Base-by-base conservation (phyloP, 345 rosid genomes). In the Linum usitatissimum region DNA sequence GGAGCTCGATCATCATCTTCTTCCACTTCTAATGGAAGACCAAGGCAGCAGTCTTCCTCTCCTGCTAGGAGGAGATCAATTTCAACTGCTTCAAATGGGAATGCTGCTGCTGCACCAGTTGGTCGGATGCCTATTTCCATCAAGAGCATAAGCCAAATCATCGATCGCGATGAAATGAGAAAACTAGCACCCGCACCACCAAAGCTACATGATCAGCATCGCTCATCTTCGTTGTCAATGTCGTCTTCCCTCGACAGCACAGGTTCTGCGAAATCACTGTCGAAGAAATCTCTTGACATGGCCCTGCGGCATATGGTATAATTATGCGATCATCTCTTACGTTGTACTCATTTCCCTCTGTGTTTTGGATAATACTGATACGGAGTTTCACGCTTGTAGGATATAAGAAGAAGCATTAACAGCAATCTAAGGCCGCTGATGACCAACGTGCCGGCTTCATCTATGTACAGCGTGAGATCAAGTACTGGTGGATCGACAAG, bases 371-470 rank as follows among this genome's bases (percentile, higher is more conserved):
- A 17, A 9, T 59, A 13, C 30, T 63, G 66, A 67, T 34, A 34
- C 4, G 1, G 28, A 23, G 28, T 23, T 23, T 23, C 28, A 2
- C 28, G 28, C 28, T 23, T 23, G 62, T 68, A 72, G 76, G 71
- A 67, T 59, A 72, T 72, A 30, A 72, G 76, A 48, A 61, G 68
- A 63, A 67, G 65, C 40, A 18, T 67, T 63, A 20, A 59, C 17
- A 68, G 76, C 23, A 63, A 72, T 60, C 62, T 72, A 30, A 53
- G 71, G 28, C 70, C 68, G n/a, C 73, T 79, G 8, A 75, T 85
- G 73, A 83, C 89, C 38, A 84, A 80, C 70, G 76, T 89, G 56
- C 91, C 87, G 6, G 86, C 89, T 63, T 86, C 94, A 28, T 81
- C 94, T 0, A 65, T 67, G 45, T 72, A 72, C 53, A 67, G 68